Evolutionary conservation across 2,329 filamentous ascomycete genomes (phyloP).

Genomic region (Alternaria sp.): DNA sequence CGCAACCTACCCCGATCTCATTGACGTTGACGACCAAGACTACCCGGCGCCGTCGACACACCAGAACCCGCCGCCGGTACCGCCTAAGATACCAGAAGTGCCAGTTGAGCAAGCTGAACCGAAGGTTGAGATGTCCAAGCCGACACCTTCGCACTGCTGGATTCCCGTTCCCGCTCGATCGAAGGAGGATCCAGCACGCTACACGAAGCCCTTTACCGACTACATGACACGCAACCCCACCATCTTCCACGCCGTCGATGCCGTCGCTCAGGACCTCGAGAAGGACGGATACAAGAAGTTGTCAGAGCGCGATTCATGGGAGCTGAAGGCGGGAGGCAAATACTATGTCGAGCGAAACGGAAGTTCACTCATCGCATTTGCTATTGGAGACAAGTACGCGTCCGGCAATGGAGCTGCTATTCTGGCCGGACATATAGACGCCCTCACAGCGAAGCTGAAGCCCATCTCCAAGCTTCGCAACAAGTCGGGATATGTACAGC

Average conservation of each 20-base stretch:
- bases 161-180: constrained; percentile 24
- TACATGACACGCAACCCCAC: constrained; percentile 93
- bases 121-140: constrained; percentile 14
- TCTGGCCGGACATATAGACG: constrained; percentile 92
- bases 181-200: constrained; percentile 55
- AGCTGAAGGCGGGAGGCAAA: constrained; percentile 81
- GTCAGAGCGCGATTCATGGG: constrained; percentile 84
- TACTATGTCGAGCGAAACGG: constrained; percentile 90
- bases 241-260: constrained; percentile 86
- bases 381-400: constrained; percentile 80
- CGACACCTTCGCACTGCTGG: constrained; percentile 30
- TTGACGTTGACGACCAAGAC: constrained; percentile 43
- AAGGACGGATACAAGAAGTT: constrained; percentile 79
- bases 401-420: constrained; percentile 88
- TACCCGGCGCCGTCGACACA: constrained; percentile 25
- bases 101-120: constrained; percentile 15
- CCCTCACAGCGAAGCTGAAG: constrained; percentile 88
- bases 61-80: constrained; percentile 49
- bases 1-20: constrained; percentile 40
- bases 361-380: constrained; percentile 85
- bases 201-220: constrained; percentile 83
- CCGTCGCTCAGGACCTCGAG: constrained; percentile 77
- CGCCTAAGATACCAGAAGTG: constrained; percentile 48
- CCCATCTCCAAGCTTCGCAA: constrained; percentile 86
- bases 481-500: constrained; percentile 85